phyloP scores from a whole-genome alignment of 495 filamentous ascomycete genomes.

The Aspergillus olivimuriae region DNA sequence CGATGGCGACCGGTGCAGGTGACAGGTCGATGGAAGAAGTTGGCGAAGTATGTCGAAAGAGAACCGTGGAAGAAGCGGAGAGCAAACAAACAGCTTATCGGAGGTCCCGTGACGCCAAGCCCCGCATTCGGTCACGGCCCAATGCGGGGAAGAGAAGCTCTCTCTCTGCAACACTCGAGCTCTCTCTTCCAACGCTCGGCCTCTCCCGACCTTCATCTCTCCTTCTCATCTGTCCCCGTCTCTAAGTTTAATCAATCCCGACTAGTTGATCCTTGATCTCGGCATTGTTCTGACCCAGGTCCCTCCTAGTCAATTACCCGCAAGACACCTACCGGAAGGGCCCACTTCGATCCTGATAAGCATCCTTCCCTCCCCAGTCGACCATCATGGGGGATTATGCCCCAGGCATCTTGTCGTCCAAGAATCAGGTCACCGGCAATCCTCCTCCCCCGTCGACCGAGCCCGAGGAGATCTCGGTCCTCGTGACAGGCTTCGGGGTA shows the following conservation, averaged over 20 bases:
- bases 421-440: conserved; percentile 10
- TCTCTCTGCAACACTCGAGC: too few species aligned
- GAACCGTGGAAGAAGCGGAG: not conserved
- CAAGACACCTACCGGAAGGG: too few species aligned
- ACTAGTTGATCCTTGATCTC: not conserved
- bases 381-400: conserved; percentile 38
- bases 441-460: conserved; percentile 11
- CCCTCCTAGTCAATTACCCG: too few species aligned
- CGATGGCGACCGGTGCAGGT: too few species aligned
- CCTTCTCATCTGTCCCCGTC: not conserved
- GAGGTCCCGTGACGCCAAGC: conserved; percentile 9
- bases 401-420: conserved; percentile 13
- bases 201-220: not conserved
- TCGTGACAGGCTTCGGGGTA: conserved; percentile 71
- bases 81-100: not conserved
- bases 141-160: conserved; percentile 4
- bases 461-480: conserved; percentile 51
- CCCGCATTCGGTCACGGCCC: not conserved
- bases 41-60: too few species aligned
- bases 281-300: too few species aligned
- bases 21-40: too few species aligned
- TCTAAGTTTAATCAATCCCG: not conserved
- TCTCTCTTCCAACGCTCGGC: not conserved
- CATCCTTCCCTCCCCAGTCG: too few species aligned
- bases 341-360: too few species aligned